Base-by-base conservation (phyloP, 768 basidiomycete species). In the Holtermannia corniformis region DNA sequence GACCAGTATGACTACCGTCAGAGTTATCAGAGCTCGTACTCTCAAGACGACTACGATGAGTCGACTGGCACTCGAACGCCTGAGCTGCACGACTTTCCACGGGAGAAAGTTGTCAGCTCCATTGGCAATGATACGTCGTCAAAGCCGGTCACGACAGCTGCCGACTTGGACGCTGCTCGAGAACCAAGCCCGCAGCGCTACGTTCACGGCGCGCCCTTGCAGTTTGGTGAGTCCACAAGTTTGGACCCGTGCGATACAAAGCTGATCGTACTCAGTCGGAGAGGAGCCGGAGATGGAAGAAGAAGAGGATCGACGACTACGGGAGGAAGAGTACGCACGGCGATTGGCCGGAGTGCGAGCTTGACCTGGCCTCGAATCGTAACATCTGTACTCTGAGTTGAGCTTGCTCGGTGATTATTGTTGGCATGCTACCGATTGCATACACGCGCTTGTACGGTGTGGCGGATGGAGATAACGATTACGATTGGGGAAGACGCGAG, bases 121-220 rank as follows among this genome's bases (percentile, higher is more conserved):
- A 12, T 13, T 45, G 13, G 13, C n/a, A 10, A 40, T 21, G 41
- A 43, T 10, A 42, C 10, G 26, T 14, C 24, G 3, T 52, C 65
- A 13, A 51, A 60, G 23, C 61, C 68, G n/a, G 66, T 68, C 19
- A 55, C 51, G 21, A 55, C 52, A 7, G 44, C 67, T 5, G 68
- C 64, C 27, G 65, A 70, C 51, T 41, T 72, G 42, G 67, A 63
- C 10, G 67, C 68, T 28, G 67, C 65, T 4, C 55, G 70, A 37
- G 68, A 70, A 55, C 70, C 70, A 23, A 61, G 58, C 52, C 70
- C 68, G 12, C 64, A 63, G 4, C 58, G 70, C 41, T 70, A 70
- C 41, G 64, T 57, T 24, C 67, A 72, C 55, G 70, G 70, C 5
- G 65, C 63, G 26, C 67, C 70, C 4, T 47, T 72, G 22, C 56